Evolutionary conservation across 169 alveolate genomes (phyloP).

Genomic region (Eimeria praecox): DNA sequence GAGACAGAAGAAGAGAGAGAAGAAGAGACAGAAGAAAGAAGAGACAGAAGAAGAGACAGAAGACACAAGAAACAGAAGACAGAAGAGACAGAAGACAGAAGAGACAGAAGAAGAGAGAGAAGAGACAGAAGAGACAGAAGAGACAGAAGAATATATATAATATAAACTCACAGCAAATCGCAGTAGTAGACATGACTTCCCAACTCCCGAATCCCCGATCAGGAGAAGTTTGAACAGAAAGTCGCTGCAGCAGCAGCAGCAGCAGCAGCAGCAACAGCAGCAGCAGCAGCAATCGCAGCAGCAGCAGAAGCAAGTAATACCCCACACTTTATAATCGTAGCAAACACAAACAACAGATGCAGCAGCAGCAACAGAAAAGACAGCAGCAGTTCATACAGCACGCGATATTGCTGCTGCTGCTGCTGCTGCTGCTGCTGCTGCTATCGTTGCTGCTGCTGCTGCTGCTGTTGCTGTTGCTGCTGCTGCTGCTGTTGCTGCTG

Average conservation of each 20-base stretch:
- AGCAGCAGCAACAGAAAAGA: not conserved
- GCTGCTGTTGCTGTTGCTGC: constrained; percentile 1
- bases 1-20: no score
- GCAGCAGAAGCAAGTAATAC: not conserved
- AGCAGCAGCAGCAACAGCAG: constrained; percentile 40
- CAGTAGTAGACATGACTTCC: constrained; percentile 97
- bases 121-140: not conserved
- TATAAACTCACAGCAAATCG: constrained; percentile 94
- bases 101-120: not conserved
- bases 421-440: not conserved
- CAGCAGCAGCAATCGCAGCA: constrained; percentile 26
- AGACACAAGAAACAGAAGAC: no score
- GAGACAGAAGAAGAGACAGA: no score
- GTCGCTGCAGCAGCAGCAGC: constrained; percentile 88
- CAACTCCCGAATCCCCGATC: constrained; percentile 99
- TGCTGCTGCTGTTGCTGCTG: constrained; percentile 27
- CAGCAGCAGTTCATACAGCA: not conserved
- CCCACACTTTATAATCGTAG: not conserved
- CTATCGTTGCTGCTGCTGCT: no score
- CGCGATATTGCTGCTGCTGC: not conserved
- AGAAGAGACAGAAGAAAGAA: no score
- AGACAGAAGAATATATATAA: not conserved
- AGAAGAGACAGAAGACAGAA: no score
- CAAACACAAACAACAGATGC: constrained; percentile 11
- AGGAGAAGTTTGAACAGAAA: constrained; percentile 97